phyloP scores from a whole-genome alignment of 164 flowering plant species.

The Tetracentron sinense region DNA sequence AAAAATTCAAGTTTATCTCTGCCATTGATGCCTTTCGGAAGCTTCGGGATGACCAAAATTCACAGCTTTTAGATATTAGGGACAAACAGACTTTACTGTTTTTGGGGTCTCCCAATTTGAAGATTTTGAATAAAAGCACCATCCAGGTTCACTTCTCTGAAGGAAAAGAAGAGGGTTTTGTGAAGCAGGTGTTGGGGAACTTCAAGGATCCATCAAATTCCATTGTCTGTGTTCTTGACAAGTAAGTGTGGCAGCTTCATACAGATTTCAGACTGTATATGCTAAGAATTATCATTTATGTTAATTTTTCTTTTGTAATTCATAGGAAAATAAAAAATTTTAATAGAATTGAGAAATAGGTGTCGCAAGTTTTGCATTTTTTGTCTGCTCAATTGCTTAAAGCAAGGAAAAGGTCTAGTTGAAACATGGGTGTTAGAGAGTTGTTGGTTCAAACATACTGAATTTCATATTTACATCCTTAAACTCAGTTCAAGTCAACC shows the following conservation, averaged over 20 bases:
- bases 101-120: constrained; percentile 73
- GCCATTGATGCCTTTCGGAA: constrained; percentile 71
- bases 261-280: neutral
- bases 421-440: neutral
- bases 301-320: neutral
- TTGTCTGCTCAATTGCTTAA: neutral
- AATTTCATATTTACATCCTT: neutral
- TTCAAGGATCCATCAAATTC: constrained; percentile 58
- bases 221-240: constrained; percentile 62
- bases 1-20: constrained; percentile 56
- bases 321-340: neutral
- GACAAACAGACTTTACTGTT: constrained; percentile 37
- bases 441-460: no score
- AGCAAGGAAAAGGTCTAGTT: no score
- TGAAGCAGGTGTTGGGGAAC: constrained; percentile 51
- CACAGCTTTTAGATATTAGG: constrained; percentile 74
- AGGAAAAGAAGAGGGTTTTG: constrained; percentile 56
- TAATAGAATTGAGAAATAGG: neutral
- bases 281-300: neutral
- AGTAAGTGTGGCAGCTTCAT: constrained; percentile 39
- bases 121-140: constrained; percentile 42
- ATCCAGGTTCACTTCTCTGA: constrained; percentile 53
- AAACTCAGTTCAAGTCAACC: neutral
- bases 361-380: neutral
- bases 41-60: constrained; percentile 58